Evolutionary conservation across 139 green algal genomes (phyloP).

Genomic region (Nannochloris sp.): DNA sequence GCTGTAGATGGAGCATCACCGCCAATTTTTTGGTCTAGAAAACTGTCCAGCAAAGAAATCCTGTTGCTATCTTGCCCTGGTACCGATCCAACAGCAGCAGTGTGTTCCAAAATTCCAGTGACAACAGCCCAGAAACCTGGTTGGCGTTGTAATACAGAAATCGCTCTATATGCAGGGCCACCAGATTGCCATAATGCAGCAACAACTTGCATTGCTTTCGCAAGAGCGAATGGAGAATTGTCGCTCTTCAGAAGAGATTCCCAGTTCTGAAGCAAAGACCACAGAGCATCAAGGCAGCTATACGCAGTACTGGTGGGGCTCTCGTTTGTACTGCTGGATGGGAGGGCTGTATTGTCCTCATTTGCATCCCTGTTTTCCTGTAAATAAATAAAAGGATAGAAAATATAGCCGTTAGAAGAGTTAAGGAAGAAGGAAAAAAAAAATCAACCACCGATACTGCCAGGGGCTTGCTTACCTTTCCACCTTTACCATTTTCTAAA

Average conservation of each 20-base stretch:
- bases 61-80: neutral
- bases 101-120: neutral
- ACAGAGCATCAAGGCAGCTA: conserved; percentile 47
- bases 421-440: neutral
- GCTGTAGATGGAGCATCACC: neutral
- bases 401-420: neutral
- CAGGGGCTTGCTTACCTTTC: conserved; percentile 11
- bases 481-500: conserved; percentile 20
- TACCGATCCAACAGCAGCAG: neutral
- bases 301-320: neutral
- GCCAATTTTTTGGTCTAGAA: too few relatives aligned
- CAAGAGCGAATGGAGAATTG: conserved; percentile 35
- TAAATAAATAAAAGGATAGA: neutral
- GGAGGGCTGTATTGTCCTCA: neutral
- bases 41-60: too few relatives aligned
- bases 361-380: conserved; percentile 16
- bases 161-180: conserved; percentile 16
- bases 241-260: conserved; percentile 8
- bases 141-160: conserved; percentile 35
- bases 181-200: conserved; percentile 43
- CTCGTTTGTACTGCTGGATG: neutral
- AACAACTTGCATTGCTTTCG: conserved; percentile 34
- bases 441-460: conserved; percentile 24
- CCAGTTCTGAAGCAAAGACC: conserved; percentile 20
- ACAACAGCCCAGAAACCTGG: conserved; percentile 34